These are phyloP conservation scores for Cladosporium velox DNA, from an alignment of 2,329 filamentous ascomycete genomes.

Conservation along the genomic window DNA sequence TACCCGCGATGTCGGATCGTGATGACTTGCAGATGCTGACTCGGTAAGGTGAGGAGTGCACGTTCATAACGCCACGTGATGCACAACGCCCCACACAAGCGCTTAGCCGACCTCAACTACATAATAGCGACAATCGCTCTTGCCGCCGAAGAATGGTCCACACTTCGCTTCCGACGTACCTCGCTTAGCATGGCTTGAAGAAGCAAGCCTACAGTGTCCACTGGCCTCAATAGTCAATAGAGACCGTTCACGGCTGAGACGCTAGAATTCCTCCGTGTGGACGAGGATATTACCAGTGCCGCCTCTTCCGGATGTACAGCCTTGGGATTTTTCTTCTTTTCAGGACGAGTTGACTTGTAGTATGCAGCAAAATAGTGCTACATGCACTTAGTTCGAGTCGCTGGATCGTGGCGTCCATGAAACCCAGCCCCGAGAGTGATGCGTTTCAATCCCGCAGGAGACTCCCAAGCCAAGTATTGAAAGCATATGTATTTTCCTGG, in stretches of 20 bases:
- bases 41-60: background rate
- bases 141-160: background rate
- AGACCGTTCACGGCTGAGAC: background rate
- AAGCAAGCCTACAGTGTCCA: background rate
- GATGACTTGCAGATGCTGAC: background rate
- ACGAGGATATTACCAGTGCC: background rate
- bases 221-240: background rate
- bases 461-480: background rate
- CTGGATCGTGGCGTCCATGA: background rate
- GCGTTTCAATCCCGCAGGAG: background rate
- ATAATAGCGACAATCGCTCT: background rate
- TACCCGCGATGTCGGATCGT: background rate
- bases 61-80: background rate
- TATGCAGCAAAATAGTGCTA: background rate
- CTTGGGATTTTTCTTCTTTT: background rate
- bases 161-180: background rate
- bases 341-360: background rate
- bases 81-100: background rate
- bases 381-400: background rate
- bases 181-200: background rate
- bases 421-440: background rate
- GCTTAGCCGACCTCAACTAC: background rate
- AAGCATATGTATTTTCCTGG: background rate
- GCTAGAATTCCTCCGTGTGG: background rate
- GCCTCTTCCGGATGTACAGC: background rate